These are phyloP conservation scores for Sporormia fimetaria DNA, from an alignment of 495 filamentous ascomycete species.

Conservation along the genomic window DNA sequence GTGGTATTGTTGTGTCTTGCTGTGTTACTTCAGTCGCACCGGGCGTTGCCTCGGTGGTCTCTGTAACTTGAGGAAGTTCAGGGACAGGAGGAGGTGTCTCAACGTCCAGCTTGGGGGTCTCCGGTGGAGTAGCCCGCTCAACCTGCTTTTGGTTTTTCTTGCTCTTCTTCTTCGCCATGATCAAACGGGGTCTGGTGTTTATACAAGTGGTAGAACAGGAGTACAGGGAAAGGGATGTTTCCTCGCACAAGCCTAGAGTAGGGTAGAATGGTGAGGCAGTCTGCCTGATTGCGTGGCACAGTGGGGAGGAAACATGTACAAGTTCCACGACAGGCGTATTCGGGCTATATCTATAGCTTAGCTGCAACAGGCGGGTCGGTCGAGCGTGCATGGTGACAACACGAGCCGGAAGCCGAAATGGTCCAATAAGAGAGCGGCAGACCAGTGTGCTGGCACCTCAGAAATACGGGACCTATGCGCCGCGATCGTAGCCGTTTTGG, in stretches of 20 bases:
- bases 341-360: slow-evolving; percentile 20
- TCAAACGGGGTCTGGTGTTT: slow-evolving; percentile 7
- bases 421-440: slow-evolving; percentile 17
- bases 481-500: slow-evolving; percentile 18
- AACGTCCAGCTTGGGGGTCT: slow-evolving; percentile 12
- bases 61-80: slow-evolving; percentile 5
- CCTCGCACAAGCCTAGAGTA: slow-evolving; percentile 13
- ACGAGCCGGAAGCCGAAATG: slow-evolving; percentile 4
- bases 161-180: slow-evolving; percentile 18
- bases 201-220: slow-evolving; percentile 5
- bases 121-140: slow-evolving; percentile 17
- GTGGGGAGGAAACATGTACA: slow-evolving; percentile 12
- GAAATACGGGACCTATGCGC: slow-evolving; percentile 18
- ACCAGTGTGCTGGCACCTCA: slow-evolving; percentile 16
- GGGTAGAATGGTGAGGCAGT: slow-evolving; percentile 14
- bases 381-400: slow-evolving; percentile 18
- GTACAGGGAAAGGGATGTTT: slow-evolving; percentile 12
- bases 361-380: slow-evolving; percentile 6
- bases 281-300: slow-evolving; percentile 24
- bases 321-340: slow-evolving; percentile 10
- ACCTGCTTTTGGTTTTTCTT: slow-evolving; percentile 12
- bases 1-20: too few relatives aligned
- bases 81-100: slow-evolving; percentile 5
- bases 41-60: slow-evolving; percentile 6
- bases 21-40: too few relatives aligned